Conservation (phyloP, 371 early-diverging fungal genomes). For the Mucor circinelloides region DNA sequence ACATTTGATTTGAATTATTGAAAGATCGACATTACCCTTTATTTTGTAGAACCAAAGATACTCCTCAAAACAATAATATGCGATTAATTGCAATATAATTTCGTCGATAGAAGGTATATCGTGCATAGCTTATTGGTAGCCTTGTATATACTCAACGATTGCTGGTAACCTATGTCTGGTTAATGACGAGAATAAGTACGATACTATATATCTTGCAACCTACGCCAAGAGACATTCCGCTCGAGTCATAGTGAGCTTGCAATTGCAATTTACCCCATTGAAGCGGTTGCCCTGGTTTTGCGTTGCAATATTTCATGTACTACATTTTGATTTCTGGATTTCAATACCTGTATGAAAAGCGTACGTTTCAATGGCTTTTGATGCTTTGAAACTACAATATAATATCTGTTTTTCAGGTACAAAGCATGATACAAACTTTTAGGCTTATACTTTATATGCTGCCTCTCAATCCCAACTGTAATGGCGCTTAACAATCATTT, state of each 20-base stretch:
- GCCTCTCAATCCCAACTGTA: too few species aligned
- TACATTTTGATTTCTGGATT: background rate
- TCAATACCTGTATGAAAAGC: background rate
- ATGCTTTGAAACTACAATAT: background rate
- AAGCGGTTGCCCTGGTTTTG: background rate
- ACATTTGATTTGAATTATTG: background rate
- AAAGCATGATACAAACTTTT: too few species aligned
- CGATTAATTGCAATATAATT: background rate
- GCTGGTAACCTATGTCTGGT: too few species aligned
- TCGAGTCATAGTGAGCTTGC: too few species aligned
- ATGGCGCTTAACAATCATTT: too few species aligned
- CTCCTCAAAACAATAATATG: background rate
- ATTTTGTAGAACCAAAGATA: too few species aligned
- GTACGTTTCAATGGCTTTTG: background rate
- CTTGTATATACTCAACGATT: background rate
- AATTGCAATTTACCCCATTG: background rate
- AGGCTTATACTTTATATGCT: too few species aligned
- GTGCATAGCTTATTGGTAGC: background rate
- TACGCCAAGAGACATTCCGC: too few species aligned
- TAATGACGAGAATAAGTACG: too few species aligned
- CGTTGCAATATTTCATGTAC: background rate
- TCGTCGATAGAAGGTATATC: background rate
- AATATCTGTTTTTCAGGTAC: background rate
- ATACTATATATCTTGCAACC: too few species aligned
- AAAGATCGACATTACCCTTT: background rate